Evolutionary conservation across 225 moss, liverwort and hornwort species (phyloP).

Genomic region (Climacium dendroides): DNA sequence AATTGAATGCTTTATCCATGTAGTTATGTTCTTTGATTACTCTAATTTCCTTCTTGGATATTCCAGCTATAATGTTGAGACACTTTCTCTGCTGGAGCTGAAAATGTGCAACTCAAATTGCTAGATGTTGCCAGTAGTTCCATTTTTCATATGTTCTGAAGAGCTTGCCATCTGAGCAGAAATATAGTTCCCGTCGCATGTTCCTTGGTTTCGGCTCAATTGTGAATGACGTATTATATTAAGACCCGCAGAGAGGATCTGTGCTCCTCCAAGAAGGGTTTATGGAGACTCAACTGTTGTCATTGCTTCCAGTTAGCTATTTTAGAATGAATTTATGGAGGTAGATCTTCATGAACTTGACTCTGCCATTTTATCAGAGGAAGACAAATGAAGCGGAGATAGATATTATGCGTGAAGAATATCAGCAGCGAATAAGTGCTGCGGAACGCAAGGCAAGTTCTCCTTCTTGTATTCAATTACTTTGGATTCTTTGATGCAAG

Average conservation of each 20-base stretch:
- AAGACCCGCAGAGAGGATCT: background rate
- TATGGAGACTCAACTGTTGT: background rate
- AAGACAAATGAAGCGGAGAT: conserved; percentile 71
- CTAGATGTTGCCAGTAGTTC: background rate
- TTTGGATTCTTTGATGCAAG: background rate
- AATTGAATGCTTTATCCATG: background rate
- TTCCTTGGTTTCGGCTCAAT: background rate
- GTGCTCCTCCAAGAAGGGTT: background rate
- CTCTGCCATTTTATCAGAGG: conserved; percentile 34
- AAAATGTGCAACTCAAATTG: background rate
- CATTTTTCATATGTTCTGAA: background rate
- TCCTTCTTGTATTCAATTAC: background rate
- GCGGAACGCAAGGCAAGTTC: conserved; percentile 88
- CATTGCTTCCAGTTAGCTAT: background rate
- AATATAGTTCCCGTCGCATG: background rate
- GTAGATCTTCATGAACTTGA: background rate
- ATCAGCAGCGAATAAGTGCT: conserved; percentile 91
- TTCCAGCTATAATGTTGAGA: background rate
- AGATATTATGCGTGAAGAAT: conserved; percentile 90
- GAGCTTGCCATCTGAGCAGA: background rate
- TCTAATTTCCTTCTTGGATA: background rate
- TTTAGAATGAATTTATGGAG: background rate
- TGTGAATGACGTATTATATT: background rate
- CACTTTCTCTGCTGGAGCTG: background rate
- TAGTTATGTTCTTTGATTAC: background rate